Evolutionary conservation across 805 yeast species (phyloP).

Genomic region (Metschnikowia cerradonensis): DNA sequence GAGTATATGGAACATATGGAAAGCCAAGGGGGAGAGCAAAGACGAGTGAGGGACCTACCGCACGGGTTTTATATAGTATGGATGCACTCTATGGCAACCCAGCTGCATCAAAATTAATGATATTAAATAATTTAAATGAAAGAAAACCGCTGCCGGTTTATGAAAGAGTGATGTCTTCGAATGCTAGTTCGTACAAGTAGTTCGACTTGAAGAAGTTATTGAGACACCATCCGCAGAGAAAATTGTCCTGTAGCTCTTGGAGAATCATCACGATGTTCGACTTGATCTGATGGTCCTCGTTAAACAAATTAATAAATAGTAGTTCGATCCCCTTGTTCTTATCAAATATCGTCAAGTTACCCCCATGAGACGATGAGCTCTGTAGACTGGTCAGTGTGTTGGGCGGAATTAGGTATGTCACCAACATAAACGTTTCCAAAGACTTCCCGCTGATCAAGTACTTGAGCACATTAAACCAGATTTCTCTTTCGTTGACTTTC

Average conservation of each 20-base stretch:
- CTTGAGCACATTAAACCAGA: slow-evolving; percentile 42
- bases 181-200: slow-evolving; percentile 38
- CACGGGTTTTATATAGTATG: not conserved
- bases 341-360: slow-evolving; percentile 39
- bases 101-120: not conserved
- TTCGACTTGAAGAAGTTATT: slow-evolving; percentile 34
- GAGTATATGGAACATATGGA: slow-evolving; percentile 24
- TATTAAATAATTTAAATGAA: not conserved
- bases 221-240: slow-evolving; percentile 44
- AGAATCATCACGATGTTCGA: slow-evolving; percentile 38
- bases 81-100: not conserved
- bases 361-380: slow-evolving; percentile 35
- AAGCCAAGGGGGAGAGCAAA: slow-evolving; percentile 5
- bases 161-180: slow-evolving; percentile 25
- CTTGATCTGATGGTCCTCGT: slow-evolving; percentile 38
- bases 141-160: not conserved
- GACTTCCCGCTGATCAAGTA: slow-evolving; percentile 40
- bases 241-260: slow-evolving; percentile 42
- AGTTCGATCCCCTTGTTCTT: slow-evolving; percentile 44
- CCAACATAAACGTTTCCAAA: slow-evolving; percentile 35
- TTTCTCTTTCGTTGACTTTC: slow-evolving; percentile 28
- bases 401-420: slow-evolving; percentile 41
- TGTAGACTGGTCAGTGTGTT: slow-evolving; percentile 36
- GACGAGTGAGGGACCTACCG: not conserved
- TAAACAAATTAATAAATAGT: slow-evolving; percentile 38